phyloP scores from a whole-genome alignment of 495 filamentous ascomycete species.

The Hypoxylon perforatum region DNA sequence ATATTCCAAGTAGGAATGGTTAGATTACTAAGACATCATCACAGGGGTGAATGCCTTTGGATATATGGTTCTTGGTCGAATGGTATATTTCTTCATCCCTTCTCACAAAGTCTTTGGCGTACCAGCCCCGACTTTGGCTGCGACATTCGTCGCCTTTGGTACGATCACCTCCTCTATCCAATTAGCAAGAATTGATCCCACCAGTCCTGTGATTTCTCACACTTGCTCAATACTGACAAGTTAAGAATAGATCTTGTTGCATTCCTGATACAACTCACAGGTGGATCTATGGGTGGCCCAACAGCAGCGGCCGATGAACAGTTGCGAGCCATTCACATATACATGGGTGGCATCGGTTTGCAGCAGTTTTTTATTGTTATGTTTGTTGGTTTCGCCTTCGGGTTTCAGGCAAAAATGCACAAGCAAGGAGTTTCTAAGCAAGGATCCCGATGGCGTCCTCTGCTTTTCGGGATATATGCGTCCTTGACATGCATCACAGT shows the following conservation, averaged over 20 bases:
- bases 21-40: background rate
- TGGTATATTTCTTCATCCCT: constrained; percentile 69
- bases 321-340: constrained; percentile 57
- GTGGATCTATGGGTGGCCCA: constrained; percentile 53
- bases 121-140: constrained; percentile 60
- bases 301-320: constrained; percentile 32
- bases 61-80: constrained; percentile 74
- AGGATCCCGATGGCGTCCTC: constrained; percentile 46
- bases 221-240: background rate
- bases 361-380: constrained; percentile 62
- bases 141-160: constrained; percentile 68
- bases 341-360: constrained; percentile 64
- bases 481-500: constrained; percentile 57
- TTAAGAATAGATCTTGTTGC: constrained; percentile 57
- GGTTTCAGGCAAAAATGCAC: constrained; percentile 52
- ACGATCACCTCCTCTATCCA: background rate
- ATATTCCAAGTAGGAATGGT: background rate
- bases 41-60: constrained; percentile 70
- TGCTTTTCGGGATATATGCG: constrained; percentile 57
- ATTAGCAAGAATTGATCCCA: no score
- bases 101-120: constrained; percentile 58
- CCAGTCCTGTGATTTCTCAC: no score
- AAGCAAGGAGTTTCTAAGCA: constrained; percentile 1
- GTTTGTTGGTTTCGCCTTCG: constrained; percentile 55
- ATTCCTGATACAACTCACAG: constrained; percentile 68